Conservation (phyloP, 2,329 filamentous ascomycete species). For the Calonectria hawksworthii region DNA sequence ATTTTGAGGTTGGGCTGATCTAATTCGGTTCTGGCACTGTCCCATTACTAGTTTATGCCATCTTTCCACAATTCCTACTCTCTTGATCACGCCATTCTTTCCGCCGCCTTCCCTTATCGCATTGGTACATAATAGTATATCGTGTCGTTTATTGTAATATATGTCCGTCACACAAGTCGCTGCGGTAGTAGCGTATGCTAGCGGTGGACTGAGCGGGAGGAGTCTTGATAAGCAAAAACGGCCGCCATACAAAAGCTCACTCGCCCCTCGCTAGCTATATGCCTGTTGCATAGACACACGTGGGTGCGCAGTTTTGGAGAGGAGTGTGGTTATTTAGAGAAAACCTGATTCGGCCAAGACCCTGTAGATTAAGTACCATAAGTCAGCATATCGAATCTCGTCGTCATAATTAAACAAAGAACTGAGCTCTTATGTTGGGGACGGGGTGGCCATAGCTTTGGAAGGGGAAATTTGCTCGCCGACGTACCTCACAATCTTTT, state of each 20-base stretch:
- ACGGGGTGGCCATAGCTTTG: conserved; percentile 26
- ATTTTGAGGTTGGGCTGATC: not conserved
- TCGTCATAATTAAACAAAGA: conserved; percentile 18
- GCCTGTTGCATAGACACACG: conserved; percentile 12
- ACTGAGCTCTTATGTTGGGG: conserved; percentile 37
- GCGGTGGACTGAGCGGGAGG: not conserved
- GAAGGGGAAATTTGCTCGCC: conserved; percentile 44
- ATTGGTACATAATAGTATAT: conserved; percentile 11
- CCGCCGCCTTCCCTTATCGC: conserved; percentile 27
- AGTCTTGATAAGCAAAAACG: not conserved
- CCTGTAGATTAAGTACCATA: conserved; percentile 54
- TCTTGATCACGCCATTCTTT: conserved; percentile 30
- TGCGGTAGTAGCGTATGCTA: not conserved
- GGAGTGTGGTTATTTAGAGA: conserved; percentile 57
- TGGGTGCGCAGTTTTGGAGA: conserved; percentile 20
- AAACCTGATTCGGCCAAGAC: conserved; percentile 74
- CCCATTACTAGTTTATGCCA: conserved; percentile 14
- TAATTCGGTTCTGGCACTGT: not conserved
- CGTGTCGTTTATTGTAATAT: conserved; percentile 17
- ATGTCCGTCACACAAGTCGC: not conserved
- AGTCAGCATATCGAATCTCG: conserved; percentile 36
- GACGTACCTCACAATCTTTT: conserved; percentile 97
- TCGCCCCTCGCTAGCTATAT: not conserved
- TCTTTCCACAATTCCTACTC: conserved; percentile 20
- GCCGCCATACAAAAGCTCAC: not conserved